Evolutionary conservation across 768 basidiomycete species (phyloP).

Genomic region (Termitomyces titanicus): DNA sequence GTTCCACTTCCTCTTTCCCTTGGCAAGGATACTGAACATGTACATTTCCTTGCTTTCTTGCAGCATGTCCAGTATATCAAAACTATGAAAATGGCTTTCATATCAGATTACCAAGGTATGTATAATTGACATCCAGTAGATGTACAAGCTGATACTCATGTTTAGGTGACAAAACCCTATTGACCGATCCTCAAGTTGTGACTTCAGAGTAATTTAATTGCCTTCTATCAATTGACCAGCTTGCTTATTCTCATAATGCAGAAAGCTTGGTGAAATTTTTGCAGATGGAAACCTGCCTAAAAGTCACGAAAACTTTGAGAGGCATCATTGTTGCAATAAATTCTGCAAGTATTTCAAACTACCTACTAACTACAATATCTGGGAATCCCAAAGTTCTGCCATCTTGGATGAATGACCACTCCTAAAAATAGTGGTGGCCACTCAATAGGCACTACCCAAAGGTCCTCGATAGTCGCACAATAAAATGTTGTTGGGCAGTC

Average conservation of each 20-base stretch:
- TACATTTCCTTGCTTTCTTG: constrained; percentile 18
- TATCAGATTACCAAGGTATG: constrained; percentile 25
- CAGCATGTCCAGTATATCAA: constrained; percentile 25
- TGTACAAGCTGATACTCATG: not conserved
- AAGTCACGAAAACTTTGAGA: constrained; percentile 6
- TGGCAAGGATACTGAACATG: constrained; percentile 4
- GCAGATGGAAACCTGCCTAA: constrained; percentile 9
- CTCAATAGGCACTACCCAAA: too few relatives aligned
- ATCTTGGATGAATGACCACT: too few relatives aligned
- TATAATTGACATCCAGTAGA: not conserved
- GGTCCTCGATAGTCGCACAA: too few relatives aligned
- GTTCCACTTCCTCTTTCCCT: constrained; percentile 4
- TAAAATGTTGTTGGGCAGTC: too few relatives aligned
- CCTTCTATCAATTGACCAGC: too few relatives aligned
- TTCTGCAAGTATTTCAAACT: constrained; percentile 12
- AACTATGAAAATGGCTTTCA: constrained; percentile 17
- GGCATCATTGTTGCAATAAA: constrained; percentile 9
- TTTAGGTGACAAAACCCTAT: not conserved
- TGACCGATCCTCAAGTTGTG: constrained; percentile 5
- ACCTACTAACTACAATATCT: constrained; percentile 9
- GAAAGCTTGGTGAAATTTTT: constrained; percentile 11
- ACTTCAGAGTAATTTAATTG: constrained; percentile 1
- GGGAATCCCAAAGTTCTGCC: constrained; percentile 4
- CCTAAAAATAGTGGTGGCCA: too few relatives aligned
- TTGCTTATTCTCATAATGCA: not conserved